Evolutionary conservation across 441 rosid genomes (phyloP), one percentile per base, ranked within the genome.

Genomic region (Populus hybrid): DNA sequence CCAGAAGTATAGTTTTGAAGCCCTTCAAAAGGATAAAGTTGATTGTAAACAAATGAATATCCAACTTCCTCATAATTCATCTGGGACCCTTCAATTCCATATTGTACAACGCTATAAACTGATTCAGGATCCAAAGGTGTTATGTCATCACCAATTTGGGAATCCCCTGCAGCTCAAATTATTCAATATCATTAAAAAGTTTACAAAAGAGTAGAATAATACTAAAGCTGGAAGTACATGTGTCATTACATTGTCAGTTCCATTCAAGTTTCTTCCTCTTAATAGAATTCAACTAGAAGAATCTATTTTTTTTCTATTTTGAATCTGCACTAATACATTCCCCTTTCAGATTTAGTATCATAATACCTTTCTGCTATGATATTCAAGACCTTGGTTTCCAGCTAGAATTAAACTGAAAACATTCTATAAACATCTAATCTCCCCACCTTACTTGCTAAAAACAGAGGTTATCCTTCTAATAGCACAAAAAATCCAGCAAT

Each of bases 1-100:
- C 94, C 95, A 68, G 97, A 92, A 64, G 90, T 92, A 35, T 92
- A 92, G 75, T 91, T 92, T 61, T 86, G 85, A 67, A 89, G 87
- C 80, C 91, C 93, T 23, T 90, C 85, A 67, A 83, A 92, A 75
- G 97, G 91, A 74, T 92, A 91, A 78, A 91, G 92, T 82, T 92
- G 97, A 82, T 77, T 83, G 81, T 91, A 92, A 79, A 89, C 84
- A 81, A 91, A 87, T 68, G 97, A 87, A 79, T 82, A 80, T 69
- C 97, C 97, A n/a, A 42, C 71, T 14, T 87, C 90, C 83, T 89
- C 83, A 64, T 77, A 84, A 71, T 9, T 85, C 18, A 85, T 73
- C n/a, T 79, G 75, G 38, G 72, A 79, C 24, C 88, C 84, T 42
- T 71, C 80, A 5, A 80, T 87, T 57, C 95, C 95, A 79, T 86